Evolutionary conservation across 1,139 yeast species (phyloP), one percentile per base, ranked within the genome.

Genomic region (Candida pseudoviswanathii): DNA sequence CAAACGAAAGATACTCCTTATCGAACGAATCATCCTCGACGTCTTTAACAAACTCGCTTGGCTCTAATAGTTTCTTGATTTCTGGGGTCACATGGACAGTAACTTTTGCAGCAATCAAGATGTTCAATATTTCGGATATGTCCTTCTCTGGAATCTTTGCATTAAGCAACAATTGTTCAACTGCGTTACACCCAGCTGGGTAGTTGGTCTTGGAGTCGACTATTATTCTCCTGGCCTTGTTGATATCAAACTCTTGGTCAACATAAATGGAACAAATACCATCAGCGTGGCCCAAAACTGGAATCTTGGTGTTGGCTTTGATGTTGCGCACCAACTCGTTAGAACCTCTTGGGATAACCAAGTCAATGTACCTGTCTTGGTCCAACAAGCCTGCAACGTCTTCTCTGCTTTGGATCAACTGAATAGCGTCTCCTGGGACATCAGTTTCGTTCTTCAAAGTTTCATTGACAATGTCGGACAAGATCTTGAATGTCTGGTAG

Each of bases 181-280:
- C 96, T 2, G 99, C 97, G 65, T 95, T 95, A 70, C 99, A 95
- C 5, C 97, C 99, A 10, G 99, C 99, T 40, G 98, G 97, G 64
- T 95, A 95, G 68, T 92, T 91, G 0, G 97, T 90, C 69, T 94
- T 94, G 4, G 97, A 80, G 67, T 95, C 99, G 31, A 90, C 80
- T 3, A 84, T 76, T 32, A 95, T 81, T 52, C 82, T 81, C 34
- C 80, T 74, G 0, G 98, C 96, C 80, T 89, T 90, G 11, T 68
- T 78, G 10, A 88, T 58, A 59, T 90, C 92, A 3, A 95, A 95
- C 43, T 80, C 83, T 48, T 78, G 77, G 64, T 92, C 96, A 29
- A 92, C 77, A 63, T 84, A 95, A 21, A 92, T 82, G 2, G 97
- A 85, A 68, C 99, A 94, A 51, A 94, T 87, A 45, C 99, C 99